A percentile compares a stretch with the other conserved stretches of the same genome.
phyloP scores from a whole-genome alignment of 2,329 filamentous ascomycete species.

The Pestalotiopsis sp. region DNA sequence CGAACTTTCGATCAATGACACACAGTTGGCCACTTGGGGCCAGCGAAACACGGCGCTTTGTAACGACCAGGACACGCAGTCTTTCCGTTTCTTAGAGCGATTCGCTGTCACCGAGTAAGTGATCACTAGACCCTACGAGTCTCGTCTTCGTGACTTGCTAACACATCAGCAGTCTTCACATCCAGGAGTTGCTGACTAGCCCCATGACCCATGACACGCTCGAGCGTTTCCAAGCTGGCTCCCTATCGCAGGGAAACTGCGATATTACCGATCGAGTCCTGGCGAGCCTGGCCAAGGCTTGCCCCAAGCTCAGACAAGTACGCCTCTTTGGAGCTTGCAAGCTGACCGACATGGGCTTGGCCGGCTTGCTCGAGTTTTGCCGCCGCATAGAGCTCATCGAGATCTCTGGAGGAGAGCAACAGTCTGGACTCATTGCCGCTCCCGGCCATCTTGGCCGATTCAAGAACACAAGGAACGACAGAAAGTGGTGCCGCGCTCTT shows the following conservation, averaged over 20 bases:
- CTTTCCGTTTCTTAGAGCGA: neutral
- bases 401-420: neutral
- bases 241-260: neutral
- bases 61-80: neutral
- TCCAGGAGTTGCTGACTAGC: neutral
- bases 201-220: neutral
- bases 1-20: neutral
- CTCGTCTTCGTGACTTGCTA: neutral
- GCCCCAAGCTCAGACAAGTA: slow-evolving; percentile 1
- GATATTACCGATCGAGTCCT: neutral
- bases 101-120: neutral
- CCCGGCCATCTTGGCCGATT: neutral
- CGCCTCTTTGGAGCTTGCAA: neutral
- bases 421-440: neutral
- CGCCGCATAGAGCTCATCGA: neutral
- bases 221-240: slow-evolving; percentile 5
- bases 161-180: neutral
- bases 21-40: neutral
- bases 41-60: neutral
- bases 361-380: neutral
- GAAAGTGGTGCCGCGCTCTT: neutral
- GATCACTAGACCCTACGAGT: neutral
- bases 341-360: neutral
- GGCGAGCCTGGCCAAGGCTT: neutral
- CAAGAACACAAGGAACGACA: neutral